Evolutionary conservation across 805 yeast genomes (phyloP), one percentile per base, ranked within the genome.

Genomic region (Metschnikowia colocasiae): DNA sequence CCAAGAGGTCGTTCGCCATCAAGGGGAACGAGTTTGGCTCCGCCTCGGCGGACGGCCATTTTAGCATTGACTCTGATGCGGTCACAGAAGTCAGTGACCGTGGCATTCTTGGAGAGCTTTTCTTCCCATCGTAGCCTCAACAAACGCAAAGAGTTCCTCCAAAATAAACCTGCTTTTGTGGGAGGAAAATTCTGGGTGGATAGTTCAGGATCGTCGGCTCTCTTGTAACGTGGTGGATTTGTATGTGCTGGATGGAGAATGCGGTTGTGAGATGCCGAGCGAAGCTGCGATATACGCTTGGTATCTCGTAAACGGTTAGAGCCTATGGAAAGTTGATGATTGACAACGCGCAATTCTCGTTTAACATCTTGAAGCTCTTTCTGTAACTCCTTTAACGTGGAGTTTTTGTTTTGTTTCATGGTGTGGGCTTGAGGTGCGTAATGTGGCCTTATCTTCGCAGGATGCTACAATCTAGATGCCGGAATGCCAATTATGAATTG

Each of bases 31-130:
- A 81, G 60, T 42, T 63, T 40, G 9, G 36, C 35, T 12, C 37
- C 43, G 12, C 36, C 43, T 7, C 15, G 10, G 7, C 18, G 18
- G 6, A 40, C 37, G 4, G 43, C 43, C 30, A 31, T 18, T 32
- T 12, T 64, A 3, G 65, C 62, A 26, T 63, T 59, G 15, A 64
- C 58, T 1, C 69, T 57, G 3, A 74, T 54, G 33, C 82, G 64
- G 54, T 81, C 84, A 45, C 74, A 71, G 48, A 62, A 59, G 43
- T 73, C 79, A 36, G 73, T 67, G 42, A 65, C 64, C 6, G 59
- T 58, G 48, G 66, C 64, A 45, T 74, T 68, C 45, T 49, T 55
- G 13, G 58, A 45, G 15, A 64, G 62, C 56, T 45, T 27, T 12
- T 25, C 16, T 8, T 38, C 25, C 46, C 46, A 58, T 42, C 13